phyloP scores from a whole-genome alignment of 2,329 filamentous ascomycete species.

The Thelonectria olida region DNA sequence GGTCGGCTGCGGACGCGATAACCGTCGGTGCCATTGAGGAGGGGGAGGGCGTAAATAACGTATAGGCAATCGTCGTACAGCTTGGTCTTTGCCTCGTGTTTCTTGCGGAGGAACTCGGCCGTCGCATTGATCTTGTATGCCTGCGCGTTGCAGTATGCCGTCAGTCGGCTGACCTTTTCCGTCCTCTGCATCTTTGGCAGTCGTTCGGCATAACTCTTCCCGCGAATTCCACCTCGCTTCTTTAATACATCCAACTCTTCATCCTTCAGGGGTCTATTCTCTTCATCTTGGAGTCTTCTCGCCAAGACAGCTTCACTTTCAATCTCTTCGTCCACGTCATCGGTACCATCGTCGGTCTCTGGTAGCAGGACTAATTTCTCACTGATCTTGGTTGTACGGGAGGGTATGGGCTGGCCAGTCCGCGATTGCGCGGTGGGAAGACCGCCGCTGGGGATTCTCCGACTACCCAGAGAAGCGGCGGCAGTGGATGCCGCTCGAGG shows the following conservation, averaged over 20 bases:
- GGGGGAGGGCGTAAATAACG: conserved; percentile 90
- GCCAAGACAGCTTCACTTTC: conserved; percentile 54
- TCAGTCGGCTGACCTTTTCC: conserved; percentile 88
- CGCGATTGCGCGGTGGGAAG: conserved; percentile 53
- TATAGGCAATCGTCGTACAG: conserved; percentile 98
- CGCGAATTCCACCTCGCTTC: conserved; percentile 68
- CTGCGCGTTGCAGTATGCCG: conserved; percentile 95
- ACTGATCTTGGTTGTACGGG: conserved; percentile 90
- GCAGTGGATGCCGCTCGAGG: conserved; percentile 40
- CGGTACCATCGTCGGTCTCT: conserved; percentile 74
- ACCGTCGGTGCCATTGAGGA: conserved; percentile 86
- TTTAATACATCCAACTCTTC: conserved; percentile 73
- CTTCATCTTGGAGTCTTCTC: conserved; percentile 61
- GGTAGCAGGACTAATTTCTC: conserved; percentile 97
- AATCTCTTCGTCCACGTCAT: conserved; percentile 65
- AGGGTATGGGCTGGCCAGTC: conserved; percentile 72
- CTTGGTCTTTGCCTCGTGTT: conserved; percentile 92
- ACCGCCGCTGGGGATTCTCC: conserved; percentile 48
- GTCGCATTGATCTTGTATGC: conserved; percentile 89
- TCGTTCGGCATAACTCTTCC: conserved; percentile 94
- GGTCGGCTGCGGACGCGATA: conserved; percentile 91
- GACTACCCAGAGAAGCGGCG: conserved; percentile 24
- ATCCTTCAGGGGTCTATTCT: conserved; percentile 71
- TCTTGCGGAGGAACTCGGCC: conserved; percentile 87
- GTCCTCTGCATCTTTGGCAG: conserved; percentile 87